phyloP scores from a whole-genome alignment of 2,329 filamentous ascomycete species.

The Monilinia fructicola region DNA sequence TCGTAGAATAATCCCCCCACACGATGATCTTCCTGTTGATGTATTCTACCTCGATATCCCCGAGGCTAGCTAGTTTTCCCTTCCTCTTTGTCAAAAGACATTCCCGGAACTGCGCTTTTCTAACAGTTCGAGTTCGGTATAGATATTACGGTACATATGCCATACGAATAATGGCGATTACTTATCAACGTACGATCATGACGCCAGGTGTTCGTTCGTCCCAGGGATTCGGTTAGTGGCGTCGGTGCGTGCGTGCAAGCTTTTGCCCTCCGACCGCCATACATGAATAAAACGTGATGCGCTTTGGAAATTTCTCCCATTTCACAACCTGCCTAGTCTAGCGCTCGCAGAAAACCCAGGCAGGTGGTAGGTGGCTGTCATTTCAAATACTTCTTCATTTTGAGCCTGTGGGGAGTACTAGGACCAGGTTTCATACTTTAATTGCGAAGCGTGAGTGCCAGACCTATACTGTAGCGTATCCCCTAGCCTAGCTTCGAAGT shows the following conservation, averaged over 20 bases:
- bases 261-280: background rate
- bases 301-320: background rate
- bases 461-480: background rate
- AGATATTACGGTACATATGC: background rate
- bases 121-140: background rate
- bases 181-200: background rate
- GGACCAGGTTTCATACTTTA: background rate
- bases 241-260: background rate
- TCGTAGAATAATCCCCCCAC: too few relatives aligned
- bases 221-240: background rate
- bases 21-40: too few relatives aligned
- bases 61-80: background rate
- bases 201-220: background rate
- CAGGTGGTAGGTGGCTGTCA: background rate
- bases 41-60: too few relatives aligned
- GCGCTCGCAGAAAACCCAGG: background rate
- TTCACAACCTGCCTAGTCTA: background rate
- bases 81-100: too few relatives aligned
- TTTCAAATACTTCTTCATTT: background rate
- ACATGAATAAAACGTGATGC: background rate
- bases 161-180: background rate
- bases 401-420: background rate
- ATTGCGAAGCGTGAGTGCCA: background rate
- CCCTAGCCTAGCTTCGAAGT: background rate
- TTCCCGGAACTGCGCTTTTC: too few relatives aligned